Percentiles rank a stretch among this genome's conserved stretches.
phyloP scores from a whole-genome alignment of 2,329 filamentous ascomycete species.

The Fusarium globosum region DNA sequence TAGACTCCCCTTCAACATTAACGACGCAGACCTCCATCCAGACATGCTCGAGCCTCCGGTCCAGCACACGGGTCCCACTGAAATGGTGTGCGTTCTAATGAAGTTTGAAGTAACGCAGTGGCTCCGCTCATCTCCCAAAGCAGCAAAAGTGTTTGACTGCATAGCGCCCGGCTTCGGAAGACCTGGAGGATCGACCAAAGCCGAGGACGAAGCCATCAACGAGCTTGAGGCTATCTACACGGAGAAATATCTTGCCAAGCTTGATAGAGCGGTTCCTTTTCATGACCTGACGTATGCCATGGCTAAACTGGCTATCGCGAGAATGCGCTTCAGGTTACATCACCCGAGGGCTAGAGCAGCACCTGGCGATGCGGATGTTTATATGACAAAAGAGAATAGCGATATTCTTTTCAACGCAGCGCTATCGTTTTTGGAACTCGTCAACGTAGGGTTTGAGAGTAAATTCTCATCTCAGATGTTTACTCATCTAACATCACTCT shows the following conservation, averaged over 20 bases:
- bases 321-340: conserved; percentile 46
- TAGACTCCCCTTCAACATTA: conserved; percentile 64
- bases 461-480: conserved; percentile 47
- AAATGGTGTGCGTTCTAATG: conserved; percentile 60
- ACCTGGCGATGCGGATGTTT: not conserved
- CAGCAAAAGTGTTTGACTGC: conserved; percentile 33
- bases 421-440: conserved; percentile 40
- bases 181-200: not conserved
- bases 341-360: conserved; percentile 41
- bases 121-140: conserved; percentile 40
- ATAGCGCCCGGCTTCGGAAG: conserved; percentile 14
- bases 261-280: conserved; percentile 46
- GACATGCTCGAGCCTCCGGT: conserved; percentile 59
- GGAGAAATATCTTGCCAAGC: conserved; percentile 33
- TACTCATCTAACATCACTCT: conserved; percentile 42
- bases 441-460: conserved; percentile 34
- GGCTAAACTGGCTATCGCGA: conserved; percentile 40
- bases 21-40: conserved; percentile 65
- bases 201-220: conserved; percentile 40
- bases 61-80: conserved; percentile 62
- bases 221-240: conserved; percentile 44
- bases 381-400: conserved; percentile 35
- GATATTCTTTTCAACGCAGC: conserved; percentile 44
- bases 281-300: conserved; percentile 40
- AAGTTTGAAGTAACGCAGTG: conserved; percentile 48